Conservation (phyloP, 768 basidiomycete species). For the Auricularia auricula-judae region DNA sequence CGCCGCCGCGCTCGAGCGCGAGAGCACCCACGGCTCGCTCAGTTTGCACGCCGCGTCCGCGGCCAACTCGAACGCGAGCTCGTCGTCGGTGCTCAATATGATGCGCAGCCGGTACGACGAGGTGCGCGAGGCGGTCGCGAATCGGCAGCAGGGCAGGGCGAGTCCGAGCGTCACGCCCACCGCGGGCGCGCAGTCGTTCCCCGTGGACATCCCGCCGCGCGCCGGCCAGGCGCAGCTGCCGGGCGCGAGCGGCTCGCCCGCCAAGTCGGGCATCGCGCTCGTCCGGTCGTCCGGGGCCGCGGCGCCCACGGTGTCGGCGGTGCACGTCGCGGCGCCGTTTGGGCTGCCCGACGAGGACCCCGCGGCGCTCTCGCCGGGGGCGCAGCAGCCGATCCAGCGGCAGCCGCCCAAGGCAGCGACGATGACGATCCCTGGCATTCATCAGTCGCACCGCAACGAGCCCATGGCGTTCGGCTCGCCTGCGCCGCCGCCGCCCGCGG, state of each 20-base stretch:
- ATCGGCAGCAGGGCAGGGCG: constrained; percentile 42
- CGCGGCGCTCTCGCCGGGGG: neutral
- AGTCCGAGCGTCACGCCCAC: constrained; percentile 9
- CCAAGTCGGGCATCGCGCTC: constrained; percentile 21
- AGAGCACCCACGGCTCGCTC: neutral
- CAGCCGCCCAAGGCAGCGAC: constrained; percentile 65
- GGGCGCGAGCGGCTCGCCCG: constrained; percentile 13
- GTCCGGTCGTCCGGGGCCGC: constrained; percentile 22
- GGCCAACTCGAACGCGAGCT: constrained; percentile 6
- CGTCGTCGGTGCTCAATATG: constrained; percentile 18
- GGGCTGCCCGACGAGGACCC: neutral
- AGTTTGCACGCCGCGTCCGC: neutral
- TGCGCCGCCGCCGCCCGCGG: constrained; percentile 20
- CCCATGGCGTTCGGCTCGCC: constrained; percentile 78
- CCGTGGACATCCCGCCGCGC: constrained; percentile 24
- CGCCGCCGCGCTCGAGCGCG: constrained; percentile 11
- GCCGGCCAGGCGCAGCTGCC: neutral
- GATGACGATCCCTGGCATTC: constrained; percentile 84
- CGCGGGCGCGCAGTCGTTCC: constrained; percentile 11
- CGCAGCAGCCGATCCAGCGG: constrained; percentile 44
- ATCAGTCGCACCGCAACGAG: constrained; percentile 73
- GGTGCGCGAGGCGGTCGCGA: constrained; percentile 64
- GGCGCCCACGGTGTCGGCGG: constrained; percentile 4
- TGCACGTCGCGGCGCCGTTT: constrained; percentile 13
- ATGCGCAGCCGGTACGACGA: constrained; percentile 47